Evolutionary conservation across 2,329 filamentous ascomycete species (phyloP).

Genomic region (Stachybotrys elegans): DNA sequence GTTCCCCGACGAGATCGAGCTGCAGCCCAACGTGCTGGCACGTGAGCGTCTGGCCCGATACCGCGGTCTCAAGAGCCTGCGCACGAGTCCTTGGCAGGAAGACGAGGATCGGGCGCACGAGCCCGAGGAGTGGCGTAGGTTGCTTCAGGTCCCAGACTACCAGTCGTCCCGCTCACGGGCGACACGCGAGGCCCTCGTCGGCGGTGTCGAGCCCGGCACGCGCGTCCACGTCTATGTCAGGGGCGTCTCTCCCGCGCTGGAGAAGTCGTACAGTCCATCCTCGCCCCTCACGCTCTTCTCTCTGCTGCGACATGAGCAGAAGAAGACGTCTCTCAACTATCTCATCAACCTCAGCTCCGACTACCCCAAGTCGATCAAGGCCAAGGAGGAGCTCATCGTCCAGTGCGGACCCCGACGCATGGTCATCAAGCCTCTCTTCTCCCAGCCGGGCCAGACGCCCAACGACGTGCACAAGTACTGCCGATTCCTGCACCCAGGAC

Average conservation of each 20-base stretch:
- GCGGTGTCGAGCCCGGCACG: conserved; percentile 78
- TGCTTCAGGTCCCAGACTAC: conserved; percentile 88
- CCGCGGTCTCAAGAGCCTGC: conserved; percentile 84
- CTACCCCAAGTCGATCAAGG: conserved; percentile 70
- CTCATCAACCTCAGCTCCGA: conserved; percentile 82
- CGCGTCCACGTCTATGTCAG: conserved; percentile 75
- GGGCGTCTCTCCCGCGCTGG: conserved; percentile 37
- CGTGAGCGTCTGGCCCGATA: conserved; percentile 82
- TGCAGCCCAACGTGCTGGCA: conserved; percentile 81
- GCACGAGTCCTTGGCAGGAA: conserved; percentile 82
- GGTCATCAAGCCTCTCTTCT: conserved; percentile 86
- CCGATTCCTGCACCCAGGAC: conserved; percentile 84
- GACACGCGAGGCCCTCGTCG: conserved; percentile 78
- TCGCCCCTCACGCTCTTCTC: conserved; percentile 73
- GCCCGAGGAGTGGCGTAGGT: conserved; percentile 81
- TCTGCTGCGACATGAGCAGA: conserved; percentile 89
- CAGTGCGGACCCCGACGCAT: conserved; percentile 88
- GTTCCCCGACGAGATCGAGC: conserved; percentile 95
- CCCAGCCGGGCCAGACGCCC: conserved; percentile 79
- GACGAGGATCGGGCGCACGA: conserved; percentile 82
- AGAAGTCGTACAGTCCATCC: conserved; percentile 42
- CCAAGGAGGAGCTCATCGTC: conserved; percentile 86
- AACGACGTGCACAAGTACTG: conserved; percentile 98
- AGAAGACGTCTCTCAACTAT: conserved; percentile 84
- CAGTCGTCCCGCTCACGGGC: conserved; percentile 73